These are phyloP conservation scores for Rubia tinctorum DNA, from an alignment of 305 asterid species.

Conservation along the genomic window DNA sequence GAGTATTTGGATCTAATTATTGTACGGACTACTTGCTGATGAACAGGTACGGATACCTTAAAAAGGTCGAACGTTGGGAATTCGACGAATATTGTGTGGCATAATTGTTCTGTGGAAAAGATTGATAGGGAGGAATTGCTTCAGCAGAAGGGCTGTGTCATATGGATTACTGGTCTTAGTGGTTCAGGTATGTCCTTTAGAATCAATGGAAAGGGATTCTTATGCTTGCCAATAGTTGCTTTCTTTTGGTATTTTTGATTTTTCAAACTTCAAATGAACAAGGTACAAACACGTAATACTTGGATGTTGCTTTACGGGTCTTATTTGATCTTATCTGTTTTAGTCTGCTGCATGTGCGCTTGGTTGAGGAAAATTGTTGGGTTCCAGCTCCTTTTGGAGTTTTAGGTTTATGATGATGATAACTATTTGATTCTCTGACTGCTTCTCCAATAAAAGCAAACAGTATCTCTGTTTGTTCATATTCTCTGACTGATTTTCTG, in stretches of 20 bases:
- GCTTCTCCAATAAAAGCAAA: background rate
- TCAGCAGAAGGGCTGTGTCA: conserved; percentile 92
- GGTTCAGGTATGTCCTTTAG: conserved; percentile 81
- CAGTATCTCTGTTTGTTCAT: background rate
- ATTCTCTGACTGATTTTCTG: background rate
- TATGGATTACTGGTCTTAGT: conserved; percentile 98
- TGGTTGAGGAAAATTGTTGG: background rate
- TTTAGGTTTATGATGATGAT: background rate
- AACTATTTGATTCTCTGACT: background rate
- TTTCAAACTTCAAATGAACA: background rate
- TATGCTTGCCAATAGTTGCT: background rate
- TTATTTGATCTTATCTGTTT: background rate
- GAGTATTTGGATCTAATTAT: background rate
- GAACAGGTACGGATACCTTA: conserved; percentile 43
- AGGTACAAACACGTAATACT: background rate
- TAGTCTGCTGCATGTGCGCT: background rate
- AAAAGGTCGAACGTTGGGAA: conserved; percentile 53
- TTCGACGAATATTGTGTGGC: conserved; percentile 86
- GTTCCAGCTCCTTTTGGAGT: background rate
- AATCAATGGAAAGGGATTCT: conserved; percentile 5
- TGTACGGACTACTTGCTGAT: conserved; percentile 17
- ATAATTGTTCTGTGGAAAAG: conserved; percentile 79
- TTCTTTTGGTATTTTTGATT: background rate
- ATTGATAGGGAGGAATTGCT: conserved; percentile 76
- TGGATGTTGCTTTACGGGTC: background rate